Conservation (phyloP, 2,329 filamentous ascomycete species). For the Ophiostoma triangulosporum region DNA sequence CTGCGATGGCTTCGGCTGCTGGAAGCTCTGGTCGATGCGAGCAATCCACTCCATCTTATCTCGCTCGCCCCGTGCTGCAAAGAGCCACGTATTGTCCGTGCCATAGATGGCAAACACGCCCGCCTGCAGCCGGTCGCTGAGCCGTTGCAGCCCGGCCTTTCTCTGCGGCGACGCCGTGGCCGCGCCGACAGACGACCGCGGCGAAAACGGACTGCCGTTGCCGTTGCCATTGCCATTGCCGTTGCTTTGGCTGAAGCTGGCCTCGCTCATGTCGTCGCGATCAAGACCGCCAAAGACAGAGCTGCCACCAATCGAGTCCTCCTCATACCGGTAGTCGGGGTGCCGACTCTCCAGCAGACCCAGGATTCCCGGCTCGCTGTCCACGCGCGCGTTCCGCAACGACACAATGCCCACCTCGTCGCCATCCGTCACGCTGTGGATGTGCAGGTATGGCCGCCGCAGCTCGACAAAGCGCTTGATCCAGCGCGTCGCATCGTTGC, state of each 20-base stretch:
- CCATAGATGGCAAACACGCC: slow-evolving; percentile 92
- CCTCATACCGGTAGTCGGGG: slow-evolving; percentile 11
- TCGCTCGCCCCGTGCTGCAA: slow-evolving; percentile 74
- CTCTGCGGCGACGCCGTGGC: neutral
- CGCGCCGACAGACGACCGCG: neutral
- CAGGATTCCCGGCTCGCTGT: slow-evolving; percentile 80
- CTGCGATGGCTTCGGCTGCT: slow-evolving; percentile 15
- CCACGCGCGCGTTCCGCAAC: slow-evolving; percentile 76
- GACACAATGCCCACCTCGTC: slow-evolving; percentile 87
- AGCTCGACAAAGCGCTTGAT: slow-evolving; percentile 87
- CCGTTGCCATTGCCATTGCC: neutral
- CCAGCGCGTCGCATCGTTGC: slow-evolving; percentile 72
- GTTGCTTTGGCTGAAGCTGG: neutral
- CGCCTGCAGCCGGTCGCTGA: slow-evolving; percentile 46
- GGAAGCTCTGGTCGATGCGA: slow-evolving; percentile 72
- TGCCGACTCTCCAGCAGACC: slow-evolving; percentile 46
- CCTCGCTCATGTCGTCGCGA: slow-evolving; percentile 3
- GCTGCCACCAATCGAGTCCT: slow-evolving; percentile 4
- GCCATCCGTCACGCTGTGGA: slow-evolving; percentile 72
- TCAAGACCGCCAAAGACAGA: slow-evolving; percentile 10
- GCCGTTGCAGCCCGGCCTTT: slow-evolving; percentile 35
- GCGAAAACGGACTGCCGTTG: slow-evolving; percentile 7
- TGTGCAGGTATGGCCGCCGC: slow-evolving; percentile 77
- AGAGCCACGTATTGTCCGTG: slow-evolving; percentile 87
- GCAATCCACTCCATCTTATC: slow-evolving; percentile 98